Evolutionary conservation across 768 basidiomycete genomes (phyloP), one percentile per base, ranked within the genome.

Genomic region (Harrya chromipes): DNA sequence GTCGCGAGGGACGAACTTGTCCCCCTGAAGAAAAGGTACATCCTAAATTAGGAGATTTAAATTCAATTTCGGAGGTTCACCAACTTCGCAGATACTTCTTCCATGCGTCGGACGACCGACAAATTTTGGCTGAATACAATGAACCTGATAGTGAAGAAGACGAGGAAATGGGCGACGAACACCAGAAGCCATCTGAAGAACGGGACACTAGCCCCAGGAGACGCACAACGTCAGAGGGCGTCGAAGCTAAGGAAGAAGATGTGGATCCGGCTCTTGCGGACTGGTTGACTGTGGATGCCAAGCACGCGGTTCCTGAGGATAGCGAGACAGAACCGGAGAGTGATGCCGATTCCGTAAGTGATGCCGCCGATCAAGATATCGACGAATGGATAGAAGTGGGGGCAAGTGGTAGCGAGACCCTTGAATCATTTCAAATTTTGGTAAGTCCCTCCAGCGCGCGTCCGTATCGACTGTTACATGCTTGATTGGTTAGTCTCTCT

Each of bases 271-370:
- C 64, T 12, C 65, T 82, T 21, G 74, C 76, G 13, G 83, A 81
- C 7, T 86, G 84, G 84, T 77, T 85, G 63, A 75, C 78, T 23
- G 72, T 83, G 20, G 78, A 80, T 26, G 60, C 72, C 20, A 65
- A 67, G 4, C 53, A 64, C 19, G 49, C 56, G 14, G 38, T 40
- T 24, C 29, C 57, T 31, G 58, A 73, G 20, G 58, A 63, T 12
- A 70, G 68, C 20, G 74, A 72, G 6, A 75, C 77, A 0, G 82
- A 80, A 38, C 74, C 81, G 4, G 82, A 77, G 54, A 84, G 82
- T 1, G 86, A 90, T 50, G 72, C 75, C 21, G 87, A 88, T 58
- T 87, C 86, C 19, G 80, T 83, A 49, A 82, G 86, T 48, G 83
- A 76, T 42, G 84, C 85, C 55, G 74, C 79, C 6, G 58, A 44